Evolutionary conservation across 371 early-diverging fungal genomes (phyloP), one percentile per base, ranked within the genome.

Genomic region (Mortierella sp.): DNA sequence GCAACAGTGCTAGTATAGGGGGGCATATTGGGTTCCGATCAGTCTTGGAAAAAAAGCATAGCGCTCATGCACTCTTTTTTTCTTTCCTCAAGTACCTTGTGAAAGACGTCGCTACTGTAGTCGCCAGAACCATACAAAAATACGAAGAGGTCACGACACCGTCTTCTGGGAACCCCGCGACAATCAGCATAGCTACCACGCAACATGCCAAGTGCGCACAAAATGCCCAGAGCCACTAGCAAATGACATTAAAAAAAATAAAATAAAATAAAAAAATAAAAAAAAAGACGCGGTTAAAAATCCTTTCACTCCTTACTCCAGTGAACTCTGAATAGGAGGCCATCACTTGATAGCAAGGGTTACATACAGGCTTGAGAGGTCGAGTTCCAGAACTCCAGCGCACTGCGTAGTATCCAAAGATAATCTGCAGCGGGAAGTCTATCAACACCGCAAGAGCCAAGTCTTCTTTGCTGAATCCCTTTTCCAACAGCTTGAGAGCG

Each of bases 351-450:
- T 47, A 52, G 19, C 2, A 8, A 30, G 4, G 2, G 42, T 37
- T 26, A 81, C 85, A 81, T 87, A 94, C 94, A n/a, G 98, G 97
- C 32, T 83, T 87, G 58, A 97, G 81, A 2, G 97, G 97, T n/a
- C 92, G 82, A 14, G 81, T 70, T 0, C 97, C 97, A 56, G 83
- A 88, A 42, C 94, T 95, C 98, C 97, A 97, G 64, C 93, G 90
- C 14, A 97, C 99, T 0, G 97, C 97, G 78, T 94, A 95, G 76
- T 96, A 97, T 6, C 99, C 99, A 84, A 98, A 95, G 56, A 96
- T 80, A 49, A 99, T 89, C 80, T 99, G 97, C 44, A 96, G 82
- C 0, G 99, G 99, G 60, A 99, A 99, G 80, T 98, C 97, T 43
- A 97, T 88, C 50, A 99, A 80, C 0, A 94, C 96, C 0, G 96